A percentile compares a stretch with the other conserved stretches of the same genome.
Conservation (phyloP, 2,329 filamentous ascomycete species). For the Colletotrichum abscissum region DNA sequence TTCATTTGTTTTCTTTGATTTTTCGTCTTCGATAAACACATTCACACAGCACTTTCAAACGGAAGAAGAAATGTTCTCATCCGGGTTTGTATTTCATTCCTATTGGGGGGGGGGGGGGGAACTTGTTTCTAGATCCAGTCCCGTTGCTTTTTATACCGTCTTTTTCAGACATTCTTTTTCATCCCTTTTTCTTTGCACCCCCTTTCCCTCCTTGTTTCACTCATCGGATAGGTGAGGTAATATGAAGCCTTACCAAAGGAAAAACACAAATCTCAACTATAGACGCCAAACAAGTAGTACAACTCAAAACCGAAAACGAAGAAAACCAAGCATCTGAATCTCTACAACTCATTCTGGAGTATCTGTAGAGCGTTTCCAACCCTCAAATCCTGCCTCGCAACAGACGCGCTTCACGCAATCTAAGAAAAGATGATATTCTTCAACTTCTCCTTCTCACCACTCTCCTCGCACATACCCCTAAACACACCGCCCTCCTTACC, state of each 20-base stretch:
- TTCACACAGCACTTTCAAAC: not conserved
- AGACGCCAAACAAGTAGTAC: not conserved
- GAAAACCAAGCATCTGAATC: not conserved
- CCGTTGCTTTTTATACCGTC: not conserved
- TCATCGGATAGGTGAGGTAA: not conserved
- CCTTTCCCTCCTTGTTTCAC: not conserved
- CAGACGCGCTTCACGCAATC: not conserved
- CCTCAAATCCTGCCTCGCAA: too few species aligned
- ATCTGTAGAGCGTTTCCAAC: too few species aligned
- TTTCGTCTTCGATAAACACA: too few species aligned
- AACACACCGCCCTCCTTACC: constrained; percentile 64
- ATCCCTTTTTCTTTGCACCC: not conserved
- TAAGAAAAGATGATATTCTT: constrained; percentile 54
- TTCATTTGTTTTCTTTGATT: too few species aligned
- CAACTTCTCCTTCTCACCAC: constrained; percentile 67
- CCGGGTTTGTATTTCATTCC: not conserved
- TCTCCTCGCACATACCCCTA: constrained; percentile 71
- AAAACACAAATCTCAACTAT: not conserved
- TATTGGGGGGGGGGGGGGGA: not conserved
- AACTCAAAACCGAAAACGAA: not conserved
- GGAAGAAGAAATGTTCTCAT: not conserved
- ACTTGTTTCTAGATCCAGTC: not conserved
- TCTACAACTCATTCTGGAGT: too few species aligned
- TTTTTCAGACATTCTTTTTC: not conserved
- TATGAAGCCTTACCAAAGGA: not conserved